A percentile compares a stretch with the other conserved stretches of the same genome.
phyloP scores from a whole-genome alignment of 129 eudicot species.

The Flaveria robusta region DNA sequence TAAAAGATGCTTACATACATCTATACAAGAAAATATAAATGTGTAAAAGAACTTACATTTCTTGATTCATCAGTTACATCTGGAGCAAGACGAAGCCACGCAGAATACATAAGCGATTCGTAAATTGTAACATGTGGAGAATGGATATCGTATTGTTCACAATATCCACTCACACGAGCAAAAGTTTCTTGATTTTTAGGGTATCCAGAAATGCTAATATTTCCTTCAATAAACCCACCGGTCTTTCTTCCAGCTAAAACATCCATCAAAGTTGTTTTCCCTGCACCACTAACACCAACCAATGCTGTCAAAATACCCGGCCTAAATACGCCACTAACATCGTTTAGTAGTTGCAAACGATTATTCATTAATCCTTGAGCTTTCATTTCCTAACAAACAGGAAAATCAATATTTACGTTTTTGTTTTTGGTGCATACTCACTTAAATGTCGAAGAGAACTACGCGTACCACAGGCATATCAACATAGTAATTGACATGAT shows the following conservation, averaged over 20 bases:
- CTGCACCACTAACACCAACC: constrained; percentile 98
- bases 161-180: constrained; percentile 86
- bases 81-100: constrained; percentile 69
- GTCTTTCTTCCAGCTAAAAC: constrained; percentile 93
- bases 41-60: constrained; percentile 40
- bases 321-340: constrained; percentile 79
- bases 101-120: constrained; percentile 78
- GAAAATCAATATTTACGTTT: too few relatives aligned
- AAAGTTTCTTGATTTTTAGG: constrained; percentile 88
- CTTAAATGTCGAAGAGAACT: too few relatives aligned
- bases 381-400: constrained; percentile 73
- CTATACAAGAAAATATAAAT: too few relatives aligned
- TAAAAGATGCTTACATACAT: too few relatives aligned
- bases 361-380: constrained; percentile 59
- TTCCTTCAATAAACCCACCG: constrained; percentile 76
- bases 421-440: too few relatives aligned
- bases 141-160: constrained; percentile 91
- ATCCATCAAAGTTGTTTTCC: constrained; percentile 96
- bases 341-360: constrained; percentile 61
- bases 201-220: constrained; percentile 71
- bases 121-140: constrained; percentile 85
- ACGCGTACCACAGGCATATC: constrained; percentile 76
- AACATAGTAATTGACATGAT: constrained; percentile 67
- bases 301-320: constrained; percentile 90
- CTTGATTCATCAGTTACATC: constrained; percentile 51